A percentile compares a stretch with the other conserved stretches of the same genome.
Conservation (phyloP, 2,329 filamentous ascomycete genomes). For the Xylogone sp. region DNA sequence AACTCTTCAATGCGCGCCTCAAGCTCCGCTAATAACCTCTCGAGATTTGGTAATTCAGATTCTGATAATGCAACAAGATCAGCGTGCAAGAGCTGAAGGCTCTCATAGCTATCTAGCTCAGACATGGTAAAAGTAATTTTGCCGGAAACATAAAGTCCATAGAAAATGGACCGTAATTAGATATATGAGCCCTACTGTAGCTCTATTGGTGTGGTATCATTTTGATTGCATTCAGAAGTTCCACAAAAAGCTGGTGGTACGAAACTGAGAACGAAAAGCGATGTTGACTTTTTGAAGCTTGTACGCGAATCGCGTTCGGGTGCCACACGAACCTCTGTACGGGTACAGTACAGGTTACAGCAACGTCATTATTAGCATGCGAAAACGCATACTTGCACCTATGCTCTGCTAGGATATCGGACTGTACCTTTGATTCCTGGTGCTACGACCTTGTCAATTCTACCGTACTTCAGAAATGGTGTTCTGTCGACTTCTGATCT, state of each 20-base stretch:
- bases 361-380: too few species aligned
- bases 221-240: not conserved
- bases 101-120: slow-evolving; percentile 67
- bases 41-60: slow-evolving; percentile 63
- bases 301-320: not conserved
- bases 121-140: slow-evolving; percentile 50
- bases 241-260: not conserved
- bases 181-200: not conserved
- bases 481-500: too few species aligned
- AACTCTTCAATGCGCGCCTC: slow-evolving; percentile 65
- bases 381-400: too few species aligned
- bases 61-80: slow-evolving; percentile 77
- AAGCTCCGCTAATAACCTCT: slow-evolving; percentile 64
- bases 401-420: too few species aligned
- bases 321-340: not conserved
- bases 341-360: too few species aligned
- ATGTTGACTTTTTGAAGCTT: not conserved
- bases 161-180: not conserved
- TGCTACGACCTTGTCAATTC: too few species aligned
- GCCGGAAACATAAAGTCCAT: not conserved
- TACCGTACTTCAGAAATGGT: too few species aligned
- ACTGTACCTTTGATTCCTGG: too few species aligned
- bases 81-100: slow-evolving; percentile 79
- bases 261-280: too few species aligned
- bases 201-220: not conserved